Base-by-base conservation (phyloP, 129 eudicot species). In the Arctium lappa region DNA sequence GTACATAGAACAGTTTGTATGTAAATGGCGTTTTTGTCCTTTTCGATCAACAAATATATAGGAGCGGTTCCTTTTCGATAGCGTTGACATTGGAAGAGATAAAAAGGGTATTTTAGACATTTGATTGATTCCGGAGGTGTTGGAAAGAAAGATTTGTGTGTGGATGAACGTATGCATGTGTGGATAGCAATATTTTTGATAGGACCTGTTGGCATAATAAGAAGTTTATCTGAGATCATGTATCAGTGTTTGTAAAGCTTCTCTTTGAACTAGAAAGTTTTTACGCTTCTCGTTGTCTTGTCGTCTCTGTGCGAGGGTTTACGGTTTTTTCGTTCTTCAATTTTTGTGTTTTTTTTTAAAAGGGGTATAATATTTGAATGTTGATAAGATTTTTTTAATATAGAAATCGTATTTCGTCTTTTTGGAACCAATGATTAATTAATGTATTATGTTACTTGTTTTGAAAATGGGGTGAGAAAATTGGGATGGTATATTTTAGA, bases 101-200 rank as follows among this genome's bases (percentile, higher is more conserved):
- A 37, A 5, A 18, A 39, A 78, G 65, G 40, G 74, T 79, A 79
- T 39, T 69, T 79, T 66, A 33, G 75, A 33, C 75, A 40, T 79
- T 66, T 78, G 29, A 78, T 27, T 36, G 29, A 39, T 36, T 27
- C 48, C 5, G 65, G n/a, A 11, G 60, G n/a, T 11, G 60, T 48
- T 36, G 34, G 81, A 72, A 78, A 37, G 29, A 78, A 78, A 37
- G 29, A 78, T 15, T 78, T 27, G 65, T 36, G 72, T 8, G 22
- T 39, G 29, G 18, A 60, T 34, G 80, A 77, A 50, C 32, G 10
- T 6, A 3, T 53, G 80, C 72, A 53, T 15, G 3, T 33, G 4
- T 60, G 37, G 31, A 8, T n/a, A 22, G 27, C 38, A 33, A n/a
- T 36, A 8, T 1, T 29, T 15, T 44, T 44, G 12, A 44, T 7